Conservation (phyloP, 768 basidiomycete species). For the Hericium rajendrae region DNA sequence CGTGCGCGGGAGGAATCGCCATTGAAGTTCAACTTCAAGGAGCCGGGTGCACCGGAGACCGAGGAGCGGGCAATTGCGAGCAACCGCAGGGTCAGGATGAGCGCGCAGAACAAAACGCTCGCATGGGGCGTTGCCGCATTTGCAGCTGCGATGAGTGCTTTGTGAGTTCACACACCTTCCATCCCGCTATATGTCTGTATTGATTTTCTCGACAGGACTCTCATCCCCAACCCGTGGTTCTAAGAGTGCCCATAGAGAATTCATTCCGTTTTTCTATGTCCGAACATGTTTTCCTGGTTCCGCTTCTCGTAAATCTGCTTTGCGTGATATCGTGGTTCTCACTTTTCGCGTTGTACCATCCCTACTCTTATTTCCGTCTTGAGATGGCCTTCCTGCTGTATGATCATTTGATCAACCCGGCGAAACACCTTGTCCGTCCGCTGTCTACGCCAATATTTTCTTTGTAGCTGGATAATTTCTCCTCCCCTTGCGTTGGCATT, state of each 20-base stretch:
- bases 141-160: slow-evolving; percentile 71
- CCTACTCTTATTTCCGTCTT: not conserved
- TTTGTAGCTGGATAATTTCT: not conserved
- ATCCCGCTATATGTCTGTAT: not conserved
- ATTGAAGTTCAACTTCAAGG: slow-evolving; percentile 56
- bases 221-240: slow-evolving; percentile 50
- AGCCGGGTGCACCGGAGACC: slow-evolving; percentile 39
- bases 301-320: not conserved
- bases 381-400: slow-evolving; percentile 5
- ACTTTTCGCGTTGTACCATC: not conserved
- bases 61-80: slow-evolving; percentile 48
- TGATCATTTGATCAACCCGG: slow-evolving; percentile 12
- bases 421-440: slow-evolving; percentile 15
- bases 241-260: slow-evolving; percentile 22
- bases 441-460: slow-evolving; percentile 3
- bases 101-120: slow-evolving; percentile 62
- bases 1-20: slow-evolving; percentile 45
- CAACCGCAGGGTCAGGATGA: slow-evolving; percentile 54
- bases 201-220: slow-evolving; percentile 30
- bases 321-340: not conserved
- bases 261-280: slow-evolving; percentile 6
- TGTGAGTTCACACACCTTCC: slow-evolving; percentile 39
- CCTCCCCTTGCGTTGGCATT: not conserved
- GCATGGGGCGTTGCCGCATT: slow-evolving; percentile 84
- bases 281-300: not conserved